Conservation (phyloP, 2,329 filamentous ascomycete genomes). For the Diplodia intermedia region DNA sequence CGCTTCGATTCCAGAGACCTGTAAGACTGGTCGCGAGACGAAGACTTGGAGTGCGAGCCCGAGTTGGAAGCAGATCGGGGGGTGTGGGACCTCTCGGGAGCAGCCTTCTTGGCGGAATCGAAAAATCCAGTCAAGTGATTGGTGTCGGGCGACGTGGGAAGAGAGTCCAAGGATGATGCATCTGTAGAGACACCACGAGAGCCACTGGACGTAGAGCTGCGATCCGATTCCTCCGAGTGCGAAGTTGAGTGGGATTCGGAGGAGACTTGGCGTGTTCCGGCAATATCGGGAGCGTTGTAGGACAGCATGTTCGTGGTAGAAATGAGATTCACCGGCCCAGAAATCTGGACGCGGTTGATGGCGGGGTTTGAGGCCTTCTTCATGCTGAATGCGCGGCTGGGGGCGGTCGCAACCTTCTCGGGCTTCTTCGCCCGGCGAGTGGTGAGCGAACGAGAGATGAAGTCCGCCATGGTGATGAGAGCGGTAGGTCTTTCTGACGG, state of each 20-base stretch:
- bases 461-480: slow-evolving; percentile 29
- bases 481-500: slow-evolving; percentile 14
- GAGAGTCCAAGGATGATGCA: slow-evolving; percentile 60
- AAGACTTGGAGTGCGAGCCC: slow-evolving; percentile 28
- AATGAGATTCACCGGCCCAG: slow-evolving; percentile 81
- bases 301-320: slow-evolving; percentile 97
- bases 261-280: slow-evolving; percentile 43
- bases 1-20: slow-evolving; percentile 28
- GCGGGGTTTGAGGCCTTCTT: slow-evolving; percentile 50
- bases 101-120: slow-evolving; percentile 52
- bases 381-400: slow-evolving; percentile 50
- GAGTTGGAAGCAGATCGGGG: slow-evolving; percentile 36
- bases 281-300: slow-evolving; percentile 88
- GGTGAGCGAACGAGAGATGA: slow-evolving; percentile 71
- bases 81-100: slow-evolving; percentile 41
- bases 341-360: slow-evolving; percentile 76
- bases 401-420: slow-evolving; percentile 47
- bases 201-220: slow-evolving; percentile 58
- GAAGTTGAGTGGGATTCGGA: slow-evolving; percentile 59
- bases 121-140: slow-evolving; percentile 66
- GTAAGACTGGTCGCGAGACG: slow-evolving; percentile 15
- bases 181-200: slow-evolving; percentile 75
- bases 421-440: slow-evolving; percentile 70
- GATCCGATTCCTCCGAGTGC: slow-evolving; percentile 72
- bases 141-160: slow-evolving; percentile 59